phyloP scores from a whole-genome alignment of 169 alveolate genomes.

The Cryptosporidium xiaoi region DNA sequence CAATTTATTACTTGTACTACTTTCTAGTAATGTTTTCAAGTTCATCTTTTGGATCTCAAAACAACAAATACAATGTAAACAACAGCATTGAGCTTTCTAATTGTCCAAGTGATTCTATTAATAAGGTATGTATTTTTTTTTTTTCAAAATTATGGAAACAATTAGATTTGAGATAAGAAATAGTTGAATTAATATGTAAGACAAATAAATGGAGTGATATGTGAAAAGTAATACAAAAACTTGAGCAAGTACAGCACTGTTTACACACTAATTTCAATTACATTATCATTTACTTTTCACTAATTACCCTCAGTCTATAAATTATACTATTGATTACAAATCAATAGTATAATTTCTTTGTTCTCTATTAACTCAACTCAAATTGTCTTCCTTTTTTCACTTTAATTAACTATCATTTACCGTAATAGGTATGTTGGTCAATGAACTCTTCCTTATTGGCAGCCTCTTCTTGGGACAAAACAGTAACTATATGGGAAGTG shows the following conservation, averaged over 20 bases:
- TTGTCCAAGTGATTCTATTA: conserved; percentile 72
- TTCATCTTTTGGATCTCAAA: conserved; percentile 63
- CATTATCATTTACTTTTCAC: too few species aligned
- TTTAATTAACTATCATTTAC: not conserved
- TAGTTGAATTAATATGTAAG: not conserved
- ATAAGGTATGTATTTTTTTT: conserved; percentile 35
- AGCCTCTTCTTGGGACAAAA: conserved; percentile 76
- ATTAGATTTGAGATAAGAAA: not conserved
- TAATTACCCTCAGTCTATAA: too few species aligned
- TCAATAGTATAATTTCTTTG: not conserved
- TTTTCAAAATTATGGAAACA: too few species aligned
- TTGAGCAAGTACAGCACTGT: too few species aligned
- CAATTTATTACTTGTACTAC: not conserved
- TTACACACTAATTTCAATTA: too few species aligned
- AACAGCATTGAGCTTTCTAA: conserved; percentile 54
- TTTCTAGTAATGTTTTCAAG: conserved; percentile 32
- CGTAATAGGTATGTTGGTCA: conserved; percentile 74
- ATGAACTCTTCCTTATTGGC: conserved; percentile 72
- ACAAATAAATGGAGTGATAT: not conserved
- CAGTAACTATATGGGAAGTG: conserved; percentile 76
- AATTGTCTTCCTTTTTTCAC: not conserved
- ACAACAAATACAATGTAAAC: conserved; percentile 56
- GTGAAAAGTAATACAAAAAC: too few species aligned
- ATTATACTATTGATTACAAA: not conserved
- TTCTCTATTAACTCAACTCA: not conserved